These are phyloP conservation scores for Phlebiopsis flavidoalba DNA, from an alignment of 768 basidiomycete genomes.

Conservation along the genomic window DNA sequence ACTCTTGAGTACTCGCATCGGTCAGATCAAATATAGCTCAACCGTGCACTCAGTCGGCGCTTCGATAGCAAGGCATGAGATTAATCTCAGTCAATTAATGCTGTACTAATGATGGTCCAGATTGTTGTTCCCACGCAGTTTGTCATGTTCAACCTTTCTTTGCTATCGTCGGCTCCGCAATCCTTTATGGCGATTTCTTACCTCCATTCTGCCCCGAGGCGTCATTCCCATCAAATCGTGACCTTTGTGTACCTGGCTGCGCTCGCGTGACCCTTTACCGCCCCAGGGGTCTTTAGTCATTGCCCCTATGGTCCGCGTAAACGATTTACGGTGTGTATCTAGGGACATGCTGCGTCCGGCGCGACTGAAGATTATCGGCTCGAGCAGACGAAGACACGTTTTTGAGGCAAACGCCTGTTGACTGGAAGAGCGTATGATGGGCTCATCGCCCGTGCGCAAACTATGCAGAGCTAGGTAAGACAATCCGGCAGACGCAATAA, in stretches of 20 bases:
- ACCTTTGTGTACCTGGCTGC: conserved; percentile 86
- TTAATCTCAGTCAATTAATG: not conserved
- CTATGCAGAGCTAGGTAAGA: no score
- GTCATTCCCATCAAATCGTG: conserved; percentile 72
- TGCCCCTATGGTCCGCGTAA: conserved; percentile 61
- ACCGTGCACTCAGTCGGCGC: conserved; percentile 83
- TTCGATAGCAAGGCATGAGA: conserved; percentile 80
- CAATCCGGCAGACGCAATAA: no score
- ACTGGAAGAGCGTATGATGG: no score
- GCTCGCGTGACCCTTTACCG: no score
- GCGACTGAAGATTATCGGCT: conserved; percentile 24
- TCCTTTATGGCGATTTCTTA: conserved; percentile 92
- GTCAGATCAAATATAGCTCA: conserved; percentile 84
- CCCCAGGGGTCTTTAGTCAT: conserved; percentile 87
- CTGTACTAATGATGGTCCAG: conserved; percentile 31
- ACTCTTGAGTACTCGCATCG: conserved; percentile 66
- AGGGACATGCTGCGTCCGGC: no score
- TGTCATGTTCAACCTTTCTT: conserved; percentile 90
- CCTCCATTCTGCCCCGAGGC: no score
- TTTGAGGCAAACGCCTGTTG: no score
- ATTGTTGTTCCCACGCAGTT: conserved; percentile 94
- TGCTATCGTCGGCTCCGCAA: conserved; percentile 87
- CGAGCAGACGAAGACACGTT: conserved; percentile 28
- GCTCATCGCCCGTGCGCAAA: no score
- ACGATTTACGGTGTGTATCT: conserved; percentile 16